Evolutionary conservation across 2,329 filamentous ascomycete genomes (phyloP), one percentile per base, ranked within the genome.

Genomic region (Bisporella sp.): DNA sequence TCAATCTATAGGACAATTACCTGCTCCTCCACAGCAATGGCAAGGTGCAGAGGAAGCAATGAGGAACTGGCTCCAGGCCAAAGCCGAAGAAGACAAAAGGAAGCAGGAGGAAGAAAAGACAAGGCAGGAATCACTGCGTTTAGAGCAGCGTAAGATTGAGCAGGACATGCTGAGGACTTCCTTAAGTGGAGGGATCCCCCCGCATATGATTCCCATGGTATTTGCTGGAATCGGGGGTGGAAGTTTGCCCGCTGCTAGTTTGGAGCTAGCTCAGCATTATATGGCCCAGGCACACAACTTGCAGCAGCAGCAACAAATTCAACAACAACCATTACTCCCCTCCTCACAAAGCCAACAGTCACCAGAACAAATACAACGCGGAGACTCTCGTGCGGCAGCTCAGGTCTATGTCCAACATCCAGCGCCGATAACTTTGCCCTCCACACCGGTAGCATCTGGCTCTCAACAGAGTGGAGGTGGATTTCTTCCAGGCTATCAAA

Each of bases 21-120:
- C 84, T n/a, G 73, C 78, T 37, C 77, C 79, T 31, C 81, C 84
- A 31, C 76, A 78, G 40, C 78, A 82, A 64, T 86, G 83, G 78
- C 79, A 84, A 62, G 78, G 77, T 45, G 73, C 78, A 33, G 84
- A 88, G 61, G 85, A 89, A 37, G 77, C 81, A 3, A 86, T 87
- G 82, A 81, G 78, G 54, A 78, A 75, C 49, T 90, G 85, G 85
- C 71, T 89, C 28, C 69, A 78, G 49, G 82, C 85, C 48, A 88
- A 84, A 66, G 73, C 80, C 1, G 87, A 90, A 66, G 86, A 90
- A 63, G 86, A 90, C 62, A 81, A 76, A 62, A 77, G 82, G 54
- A 82, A 72, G 63, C 85, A 89, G 68, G 85, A 90, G 67, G 85
- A 89, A 67, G 85, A 89, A 67, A 84, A 77, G 61, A 78, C 75